phyloP scores from a whole-genome alignment of 2,329 filamentous ascomycete genomes.

The Mycosphaerella sp. region DNA sequence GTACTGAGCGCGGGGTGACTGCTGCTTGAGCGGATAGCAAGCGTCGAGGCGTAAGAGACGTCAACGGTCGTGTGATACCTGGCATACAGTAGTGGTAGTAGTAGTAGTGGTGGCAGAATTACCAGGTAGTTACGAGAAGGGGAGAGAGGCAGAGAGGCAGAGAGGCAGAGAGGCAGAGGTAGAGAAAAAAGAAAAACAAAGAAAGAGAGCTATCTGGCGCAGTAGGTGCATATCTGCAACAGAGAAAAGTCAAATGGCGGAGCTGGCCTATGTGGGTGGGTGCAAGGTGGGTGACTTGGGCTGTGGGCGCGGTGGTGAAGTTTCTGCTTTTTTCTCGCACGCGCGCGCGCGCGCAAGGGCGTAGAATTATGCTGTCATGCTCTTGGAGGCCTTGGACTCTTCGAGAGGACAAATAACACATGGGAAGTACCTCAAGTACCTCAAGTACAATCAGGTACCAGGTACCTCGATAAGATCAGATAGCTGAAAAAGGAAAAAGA shows the following conservation, averaged over 20 bases:
- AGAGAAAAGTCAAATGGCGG: constrained; percentile 5
- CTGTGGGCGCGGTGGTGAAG: neutral
- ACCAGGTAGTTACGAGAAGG: no score
- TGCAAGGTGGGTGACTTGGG: no score
- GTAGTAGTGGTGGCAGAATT: no score
- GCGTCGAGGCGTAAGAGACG: constrained; percentile 3
- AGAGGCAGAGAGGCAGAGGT: no score
- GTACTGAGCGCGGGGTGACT: neutral
- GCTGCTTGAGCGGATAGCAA: constrained; percentile 5
- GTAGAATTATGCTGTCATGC: neutral
- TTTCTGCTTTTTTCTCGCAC: neutral
- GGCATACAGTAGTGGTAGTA: neutral
- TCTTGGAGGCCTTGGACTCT: neutral
- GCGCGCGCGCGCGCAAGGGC: neutral
- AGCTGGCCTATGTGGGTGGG: no score
- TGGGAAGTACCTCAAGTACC: no score
- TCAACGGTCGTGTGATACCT: neutral
- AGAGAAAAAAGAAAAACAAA: neutral
- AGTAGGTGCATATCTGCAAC: neutral
- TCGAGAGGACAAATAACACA: no score
- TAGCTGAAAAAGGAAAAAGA: no score
- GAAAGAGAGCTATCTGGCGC: neutral
- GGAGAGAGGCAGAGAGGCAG: no score
- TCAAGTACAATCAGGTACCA: neutral
- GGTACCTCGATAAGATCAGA: neutral